Percentiles rank a stretch among this genome's conserved stretches.
Evolutionary conservation across 495 filamentous ascomycete genomes (phyloP).

Genomic region (Trichocladium antarcticum): DNA sequence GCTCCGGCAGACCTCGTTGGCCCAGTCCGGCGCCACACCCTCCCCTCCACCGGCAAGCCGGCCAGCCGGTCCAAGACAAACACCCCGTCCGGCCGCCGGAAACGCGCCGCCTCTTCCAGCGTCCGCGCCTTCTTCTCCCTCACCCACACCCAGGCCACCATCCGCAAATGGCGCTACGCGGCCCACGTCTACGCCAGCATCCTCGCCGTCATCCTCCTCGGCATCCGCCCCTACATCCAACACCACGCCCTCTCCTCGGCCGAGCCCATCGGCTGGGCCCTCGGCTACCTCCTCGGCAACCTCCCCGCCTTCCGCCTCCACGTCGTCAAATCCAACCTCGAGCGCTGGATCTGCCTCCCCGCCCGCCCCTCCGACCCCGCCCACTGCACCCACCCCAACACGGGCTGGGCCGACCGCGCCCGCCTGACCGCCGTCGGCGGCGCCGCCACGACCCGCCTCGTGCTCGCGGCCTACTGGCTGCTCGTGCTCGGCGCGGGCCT

Average conservation of each 20-base stretch:
- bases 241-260: constrained; percentile 52
- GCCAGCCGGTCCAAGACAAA: constrained; percentile 30
- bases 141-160: constrained; percentile 61
- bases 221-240: constrained; percentile 57
- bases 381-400: constrained; percentile 30
- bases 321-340: constrained; percentile 52
- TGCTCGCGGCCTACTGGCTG: constrained; percentile 63
- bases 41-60: constrained; percentile 31
- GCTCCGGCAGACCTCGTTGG: not conserved
- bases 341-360: constrained; percentile 67
- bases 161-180: constrained; percentile 77
- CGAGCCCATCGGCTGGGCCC: constrained; percentile 86
- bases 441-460: constrained; percentile 74
- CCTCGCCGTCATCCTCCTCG: constrained; percentile 51
- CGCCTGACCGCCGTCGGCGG: constrained; percentile 51
- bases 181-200: constrained; percentile 61
- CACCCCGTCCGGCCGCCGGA: constrained; percentile 55
- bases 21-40: constrained; percentile 41
- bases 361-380: constrained; percentile 47
- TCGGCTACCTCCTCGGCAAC: constrained; percentile 83
- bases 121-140: constrained; percentile 67
- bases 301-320: constrained; percentile 54
- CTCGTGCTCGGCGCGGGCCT: constrained; percentile 59
- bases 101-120: constrained; percentile 53
- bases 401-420: constrained; percentile 50